Percentiles rank a stretch among this genome's conserved stretches.
Conservation (phyloP, 805 yeast species). For the Ogataea methanolica region DNA sequence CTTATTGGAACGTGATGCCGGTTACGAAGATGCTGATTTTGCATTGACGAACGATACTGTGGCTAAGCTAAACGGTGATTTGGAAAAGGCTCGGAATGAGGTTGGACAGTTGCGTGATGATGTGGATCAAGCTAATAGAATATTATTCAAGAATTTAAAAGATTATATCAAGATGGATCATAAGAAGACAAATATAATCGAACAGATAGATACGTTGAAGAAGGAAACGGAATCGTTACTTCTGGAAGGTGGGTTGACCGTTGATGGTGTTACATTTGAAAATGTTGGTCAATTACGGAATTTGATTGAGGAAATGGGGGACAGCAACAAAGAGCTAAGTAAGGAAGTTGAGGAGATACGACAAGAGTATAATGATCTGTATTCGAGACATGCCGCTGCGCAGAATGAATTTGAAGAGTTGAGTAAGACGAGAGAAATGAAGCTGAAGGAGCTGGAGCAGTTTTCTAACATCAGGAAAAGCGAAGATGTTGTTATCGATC, state of each 20-base stretch:
- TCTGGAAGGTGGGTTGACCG: slow-evolving; percentile 14
- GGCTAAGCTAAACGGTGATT: slow-evolving; percentile 9
- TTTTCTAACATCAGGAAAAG: not conserved
- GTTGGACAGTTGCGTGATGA: slow-evolving; percentile 17
- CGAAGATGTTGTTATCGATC: slow-evolving; percentile 3
- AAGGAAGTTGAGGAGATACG: not conserved
- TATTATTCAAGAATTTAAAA: slow-evolving; percentile 17
- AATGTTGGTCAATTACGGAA: slow-evolving; percentile 27
- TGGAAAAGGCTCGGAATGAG: slow-evolving; percentile 10
- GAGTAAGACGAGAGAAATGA: not conserved
- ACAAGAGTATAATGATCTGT: too few relatives aligned
- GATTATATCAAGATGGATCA: slow-evolving; percentile 31
- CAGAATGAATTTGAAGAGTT: slow-evolving; percentile 2
- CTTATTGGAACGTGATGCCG: slow-evolving; percentile 36
- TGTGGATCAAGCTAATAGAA: slow-evolving; percentile 14
- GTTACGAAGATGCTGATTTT: slow-evolving; percentile 19
- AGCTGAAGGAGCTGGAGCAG: slow-evolving; percentile 9
- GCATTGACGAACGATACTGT: slow-evolving; percentile 15
- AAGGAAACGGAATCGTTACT: slow-evolving; percentile 25
- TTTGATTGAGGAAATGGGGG: slow-evolving; percentile 23
- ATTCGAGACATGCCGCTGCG: too few relatives aligned
- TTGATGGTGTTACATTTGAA: slow-evolving; percentile 26
- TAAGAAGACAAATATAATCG: slow-evolving; percentile 18
- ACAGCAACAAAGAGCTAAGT: slow-evolving; percentile 4
- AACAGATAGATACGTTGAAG: slow-evolving; percentile 20